A percentile compares a stretch with the other conserved stretches of the same genome.
Conservation (phyloP, 169 alveolate genomes). For the Plasmodium malariae region DNA sequence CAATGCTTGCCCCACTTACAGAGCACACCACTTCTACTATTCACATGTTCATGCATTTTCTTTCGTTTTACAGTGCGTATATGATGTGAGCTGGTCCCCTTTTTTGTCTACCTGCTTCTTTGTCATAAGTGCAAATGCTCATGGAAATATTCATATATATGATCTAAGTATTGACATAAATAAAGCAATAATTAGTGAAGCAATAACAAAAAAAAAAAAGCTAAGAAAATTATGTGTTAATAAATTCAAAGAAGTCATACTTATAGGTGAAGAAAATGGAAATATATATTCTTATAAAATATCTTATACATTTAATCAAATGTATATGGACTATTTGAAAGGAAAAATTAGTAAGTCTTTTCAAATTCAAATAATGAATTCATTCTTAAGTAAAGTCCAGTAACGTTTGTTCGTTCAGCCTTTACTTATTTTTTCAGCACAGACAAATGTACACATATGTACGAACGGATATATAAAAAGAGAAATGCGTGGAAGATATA, state of each 20-base stretch:
- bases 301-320: slow-evolving; percentile 40
- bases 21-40: background rate
- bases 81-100: slow-evolving; percentile 68
- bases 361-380: slow-evolving; percentile 57
- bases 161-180: slow-evolving; percentile 60
- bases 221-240: slow-evolving; percentile 44
- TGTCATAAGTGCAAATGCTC: slow-evolving; percentile 49
- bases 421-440: background rate
- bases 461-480: background rate
- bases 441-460: background rate
- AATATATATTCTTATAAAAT: slow-evolving; percentile 44
- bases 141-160: slow-evolving; percentile 45
- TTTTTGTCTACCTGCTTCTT: slow-evolving; percentile 58
- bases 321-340: slow-evolving; percentile 55
- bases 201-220: slow-evolving; percentile 43
- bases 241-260: slow-evolving; percentile 44
- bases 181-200: slow-evolving; percentile 41
- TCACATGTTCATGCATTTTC: background rate
- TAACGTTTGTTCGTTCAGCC: background rate
- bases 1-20: background rate
- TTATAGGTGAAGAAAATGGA: slow-evolving; percentile 73
- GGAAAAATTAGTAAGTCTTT: slow-evolving; percentile 39
- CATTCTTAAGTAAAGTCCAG: slow-evolving; percentile 47
- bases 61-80: slow-evolving; percentile 43
- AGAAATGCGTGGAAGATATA: too few species aligned